Evolutionary conservation across 176 grass and related monocot species (phyloP).

Genomic region (Triticum timopheevii): DNA sequence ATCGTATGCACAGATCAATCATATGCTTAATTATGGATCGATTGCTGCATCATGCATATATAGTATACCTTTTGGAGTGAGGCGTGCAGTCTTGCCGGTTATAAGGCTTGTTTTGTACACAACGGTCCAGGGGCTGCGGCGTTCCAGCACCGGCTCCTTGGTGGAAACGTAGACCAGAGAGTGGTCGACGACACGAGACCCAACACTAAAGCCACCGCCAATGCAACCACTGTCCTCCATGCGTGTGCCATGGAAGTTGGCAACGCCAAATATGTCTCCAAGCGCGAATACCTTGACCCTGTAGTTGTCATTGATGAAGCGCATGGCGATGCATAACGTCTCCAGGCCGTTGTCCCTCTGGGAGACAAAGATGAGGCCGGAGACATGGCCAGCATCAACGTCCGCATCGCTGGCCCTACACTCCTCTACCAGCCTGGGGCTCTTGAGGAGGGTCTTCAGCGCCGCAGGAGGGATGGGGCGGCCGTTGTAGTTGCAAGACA

Average conservation of each 20-base stretch:
- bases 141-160: slow-evolving; percentile 1
- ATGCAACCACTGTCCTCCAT: slow-evolving; percentile 43
- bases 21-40: no score
- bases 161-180: slow-evolving; percentile 35
- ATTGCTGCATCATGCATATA: background rate
- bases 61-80: slow-evolving; percentile 22
- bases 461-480: no score
- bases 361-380: no score
- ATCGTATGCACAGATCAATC: no score
- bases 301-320: background rate
- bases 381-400: no score
- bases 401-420: no score
- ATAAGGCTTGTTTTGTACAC: slow-evolving; percentile 30
- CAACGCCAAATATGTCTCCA: slow-evolving; percentile 15
- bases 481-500: no score
- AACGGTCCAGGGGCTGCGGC: slow-evolving; percentile 23
- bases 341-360: slow-evolving; percentile 6
- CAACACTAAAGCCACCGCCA: background rate
- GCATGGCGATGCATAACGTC: slow-evolving; percentile 12
- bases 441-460: no score
- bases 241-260: slow-evolving; percentile 1
- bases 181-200: background rate
- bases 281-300: slow-evolving; percentile 7
- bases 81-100: background rate
- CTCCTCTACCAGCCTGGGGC: no score